Evolutionary conservation across 495 filamentous ascomycete species (phyloP).

Genomic region (Annulohypoxylon maeteangense): DNA sequence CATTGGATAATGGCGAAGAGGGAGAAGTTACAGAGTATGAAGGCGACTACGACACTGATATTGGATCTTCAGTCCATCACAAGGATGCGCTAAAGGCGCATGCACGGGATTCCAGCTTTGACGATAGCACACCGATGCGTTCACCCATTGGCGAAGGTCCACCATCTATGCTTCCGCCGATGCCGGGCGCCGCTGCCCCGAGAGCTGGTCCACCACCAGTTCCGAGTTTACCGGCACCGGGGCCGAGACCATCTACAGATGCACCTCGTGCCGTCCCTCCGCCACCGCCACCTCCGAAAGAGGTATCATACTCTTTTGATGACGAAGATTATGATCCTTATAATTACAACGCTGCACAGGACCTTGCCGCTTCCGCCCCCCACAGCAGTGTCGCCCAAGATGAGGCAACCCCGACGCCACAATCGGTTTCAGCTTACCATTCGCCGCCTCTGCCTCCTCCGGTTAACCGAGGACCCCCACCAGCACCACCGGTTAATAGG

Average conservation of each 20-base stretch:
- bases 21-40: conserved; percentile 93
- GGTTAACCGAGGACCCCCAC: conserved; percentile 54
- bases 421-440: conserved; percentile 64
- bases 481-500: conserved; percentile 59
- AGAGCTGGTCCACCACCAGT: conserved; percentile 67
- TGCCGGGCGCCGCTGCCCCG: conserved; percentile 52
- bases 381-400: conserved; percentile 21
- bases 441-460: conserved; percentile 62
- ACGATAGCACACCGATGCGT: conserved; percentile 59
- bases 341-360: conserved; percentile 64
- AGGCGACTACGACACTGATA: conserved; percentile 98
- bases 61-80: conserved; percentile 86
- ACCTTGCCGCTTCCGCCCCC: conserved; percentile 39
- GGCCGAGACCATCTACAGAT: conserved; percentile 66
- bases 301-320: conserved; percentile 59
- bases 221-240: conserved; percentile 66
- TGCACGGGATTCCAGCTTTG: conserved; percentile 77
- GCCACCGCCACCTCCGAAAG: conserved; percentile 68
- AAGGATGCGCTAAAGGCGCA: conserved; percentile 92
- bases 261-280: conserved; percentile 76
- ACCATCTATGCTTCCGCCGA: conserved; percentile 55
- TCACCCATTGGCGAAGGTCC: conserved; percentile 60
- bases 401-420: conserved; percentile 30
- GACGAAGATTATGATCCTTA: conserved; percentile 82
- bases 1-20: conserved; percentile 74